Percentiles rank a stretch among this genome's conserved stretches.
phyloP scores from a whole-genome alignment of 2,329 filamentous ascomycete genomes.

The Pezicula rhizophila region DNA sequence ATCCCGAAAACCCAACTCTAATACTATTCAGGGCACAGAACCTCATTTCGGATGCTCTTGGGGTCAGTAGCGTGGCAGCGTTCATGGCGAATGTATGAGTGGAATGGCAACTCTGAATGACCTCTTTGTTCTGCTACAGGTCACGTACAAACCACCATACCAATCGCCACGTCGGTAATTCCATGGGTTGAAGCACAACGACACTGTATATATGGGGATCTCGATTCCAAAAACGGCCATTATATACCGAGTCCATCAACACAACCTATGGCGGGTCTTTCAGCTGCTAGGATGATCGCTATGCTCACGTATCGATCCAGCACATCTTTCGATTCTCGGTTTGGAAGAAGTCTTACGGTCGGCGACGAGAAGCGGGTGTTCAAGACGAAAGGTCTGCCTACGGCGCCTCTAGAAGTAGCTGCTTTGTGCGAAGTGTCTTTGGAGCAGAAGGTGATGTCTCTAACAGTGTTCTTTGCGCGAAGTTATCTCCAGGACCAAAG shows the following conservation, averaged over 20 bases:
- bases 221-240: constrained; percentile 27
- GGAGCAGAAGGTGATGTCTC: constrained; percentile 19
- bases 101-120: constrained; percentile 51
- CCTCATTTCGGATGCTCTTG: constrained; percentile 45
- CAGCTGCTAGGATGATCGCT: constrained; percentile 32
- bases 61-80: constrained; percentile 45
- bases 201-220: constrained; percentile 37
- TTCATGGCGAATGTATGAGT: constrained; percentile 52
- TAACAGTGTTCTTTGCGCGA: constrained; percentile 28
- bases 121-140: constrained; percentile 44
- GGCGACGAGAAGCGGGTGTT: constrained; percentile 36
- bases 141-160: constrained; percentile 46
- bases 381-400: constrained; percentile 41
- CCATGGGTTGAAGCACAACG: constrained; percentile 53
- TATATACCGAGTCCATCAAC: constrained; percentile 27
- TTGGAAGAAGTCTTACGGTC: constrained; percentile 21
- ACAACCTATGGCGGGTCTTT: constrained; percentile 28
- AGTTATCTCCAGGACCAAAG: constrained; percentile 33
- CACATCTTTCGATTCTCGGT: constrained; percentile 29
- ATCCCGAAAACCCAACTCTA: too few species aligned
- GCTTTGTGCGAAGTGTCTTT: constrained; percentile 10
- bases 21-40: constrained; percentile 35
- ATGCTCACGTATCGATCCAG: constrained; percentile 33
- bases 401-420: constrained; percentile 8
- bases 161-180: constrained; percentile 51